Conservation (phyloP, 1,284 basidiomycete species). For the Fomitopsis pinicola region DNA sequence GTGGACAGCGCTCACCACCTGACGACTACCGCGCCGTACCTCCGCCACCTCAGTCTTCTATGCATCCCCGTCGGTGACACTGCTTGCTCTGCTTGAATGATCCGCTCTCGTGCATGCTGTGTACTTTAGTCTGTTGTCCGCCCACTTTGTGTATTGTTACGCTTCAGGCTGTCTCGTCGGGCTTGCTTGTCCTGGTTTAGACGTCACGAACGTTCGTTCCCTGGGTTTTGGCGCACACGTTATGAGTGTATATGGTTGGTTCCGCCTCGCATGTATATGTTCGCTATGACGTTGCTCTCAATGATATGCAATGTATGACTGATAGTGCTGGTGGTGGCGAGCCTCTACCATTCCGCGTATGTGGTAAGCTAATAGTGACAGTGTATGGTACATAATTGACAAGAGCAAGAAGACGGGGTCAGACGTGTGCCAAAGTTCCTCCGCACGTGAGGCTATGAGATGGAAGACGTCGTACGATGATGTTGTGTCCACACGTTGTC, state of each 20-base stretch:
- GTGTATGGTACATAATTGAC: neutral
- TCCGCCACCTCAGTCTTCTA: neutral
- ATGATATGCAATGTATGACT: neutral
- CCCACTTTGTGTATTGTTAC: neutral
- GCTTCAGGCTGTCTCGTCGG: neutral
- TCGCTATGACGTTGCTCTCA: neutral
- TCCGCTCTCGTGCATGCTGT: neutral
- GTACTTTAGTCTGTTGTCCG: neutral
- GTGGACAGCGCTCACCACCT: neutral
- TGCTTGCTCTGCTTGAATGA: neutral
- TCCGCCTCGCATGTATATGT: neutral
- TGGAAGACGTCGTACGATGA: neutral
- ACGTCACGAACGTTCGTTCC: neutral
- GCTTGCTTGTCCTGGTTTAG: neutral
- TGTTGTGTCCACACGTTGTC: conserved; percentile 20
- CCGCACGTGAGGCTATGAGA: neutral
- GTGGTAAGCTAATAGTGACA: neutral
- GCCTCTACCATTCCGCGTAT: neutral
- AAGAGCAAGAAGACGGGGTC: neutral
- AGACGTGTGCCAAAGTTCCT: too few species aligned
- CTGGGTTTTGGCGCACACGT: neutral
- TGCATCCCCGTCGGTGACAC: neutral
- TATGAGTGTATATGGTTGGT: neutral
- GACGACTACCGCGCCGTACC: neutral
- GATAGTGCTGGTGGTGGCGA: neutral